A percentile compares a stretch with the other conserved stretches of the same genome.
Evolutionary conservation across 768 basidiomycete species (phyloP).

Genomic region (Mycena floridula): DNA sequence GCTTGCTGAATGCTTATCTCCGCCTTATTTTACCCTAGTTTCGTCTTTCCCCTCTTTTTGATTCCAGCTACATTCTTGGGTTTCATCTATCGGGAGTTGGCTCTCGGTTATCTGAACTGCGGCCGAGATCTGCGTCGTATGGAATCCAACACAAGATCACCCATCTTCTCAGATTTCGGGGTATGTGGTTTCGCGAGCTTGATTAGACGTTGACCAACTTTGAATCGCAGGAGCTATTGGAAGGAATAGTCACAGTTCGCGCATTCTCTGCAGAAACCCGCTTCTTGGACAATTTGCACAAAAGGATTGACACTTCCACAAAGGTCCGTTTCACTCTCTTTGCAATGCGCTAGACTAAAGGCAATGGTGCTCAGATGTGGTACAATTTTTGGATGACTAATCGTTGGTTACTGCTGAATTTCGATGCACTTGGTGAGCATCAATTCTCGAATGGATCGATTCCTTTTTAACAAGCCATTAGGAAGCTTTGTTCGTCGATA

Average conservation of each 20-base stretch:
- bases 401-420: conserved; percentile 78
- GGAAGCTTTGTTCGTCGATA: not conserved
- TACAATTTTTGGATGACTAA: conserved; percentile 89
- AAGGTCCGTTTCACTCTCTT: conserved; percentile 38
- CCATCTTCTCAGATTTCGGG: conserved; percentile 78
- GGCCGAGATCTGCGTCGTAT: conserved; percentile 83
- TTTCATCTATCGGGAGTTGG: conserved; percentile 61
- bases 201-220: no score
- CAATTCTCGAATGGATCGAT: conserved; percentile 15
- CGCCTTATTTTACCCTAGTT: conserved; percentile 23
- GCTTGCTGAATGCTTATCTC: conserved; percentile 1
- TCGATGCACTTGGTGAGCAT: conserved; percentile 77
- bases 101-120: conserved; percentile 70
- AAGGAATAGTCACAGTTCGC: conserved; percentile 89
- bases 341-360: not conserved
- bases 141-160: conserved; percentile 84
- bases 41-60: conserved; percentile 80
- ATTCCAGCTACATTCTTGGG: conserved; percentile 73
- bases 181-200: no score
- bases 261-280: conserved; percentile 80
- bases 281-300: conserved; percentile 72
- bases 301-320: conserved; percentile 72
- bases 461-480: not conserved
- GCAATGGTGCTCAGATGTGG: conserved; percentile 52
- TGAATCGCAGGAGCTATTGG: conserved; percentile 79